Percentiles rank a stretch among this genome's conserved stretches.
Conservation (phyloP, 257 asterid genomes). For the Solanum chiquidenum region DNA sequence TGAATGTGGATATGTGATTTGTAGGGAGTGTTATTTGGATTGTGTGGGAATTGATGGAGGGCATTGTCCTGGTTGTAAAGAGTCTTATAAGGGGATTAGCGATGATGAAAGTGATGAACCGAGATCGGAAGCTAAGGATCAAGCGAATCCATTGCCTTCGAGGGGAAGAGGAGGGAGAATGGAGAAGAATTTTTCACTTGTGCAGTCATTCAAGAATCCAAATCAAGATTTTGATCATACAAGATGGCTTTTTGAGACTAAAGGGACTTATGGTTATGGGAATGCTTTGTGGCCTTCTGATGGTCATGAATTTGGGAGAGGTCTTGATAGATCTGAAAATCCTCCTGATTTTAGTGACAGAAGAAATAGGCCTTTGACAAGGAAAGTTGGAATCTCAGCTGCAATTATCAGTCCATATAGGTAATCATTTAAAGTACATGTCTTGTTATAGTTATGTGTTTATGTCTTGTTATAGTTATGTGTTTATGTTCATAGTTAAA, state of each 20-base stretch:
- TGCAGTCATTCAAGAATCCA: conserved; percentile 78
- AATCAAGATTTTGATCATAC: conserved; percentile 79
- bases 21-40: conserved; percentile 62
- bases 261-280: conserved; percentile 97
- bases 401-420: conserved; percentile 88
- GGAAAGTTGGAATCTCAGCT: conserved; percentile 75
- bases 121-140: conserved; percentile 47
- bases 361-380: conserved; percentile 74
- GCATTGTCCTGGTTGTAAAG: conserved; percentile 82
- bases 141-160: conserved; percentile 51
- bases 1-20: conserved; percentile 75
- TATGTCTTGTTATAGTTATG: neutral
- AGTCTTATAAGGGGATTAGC: conserved; percentile 37
- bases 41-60: conserved; percentile 44
- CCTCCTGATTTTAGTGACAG: conserved; percentile 74
- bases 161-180: conserved; percentile 39
- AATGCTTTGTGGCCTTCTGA: conserved; percentile 91
- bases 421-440: conserved; percentile 9
- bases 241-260: conserved; percentile 85
- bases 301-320: conserved; percentile 46
- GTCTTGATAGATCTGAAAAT: conserved; percentile 37
- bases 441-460: neutral
- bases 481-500: neutral
- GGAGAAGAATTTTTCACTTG: conserved; percentile 73
- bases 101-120: conserved; percentile 30